These are phyloP conservation scores for Coemansia sp. DNA, from an alignment of 192 early-diverging fungal genomes.

Conservation along the genomic window DNA sequence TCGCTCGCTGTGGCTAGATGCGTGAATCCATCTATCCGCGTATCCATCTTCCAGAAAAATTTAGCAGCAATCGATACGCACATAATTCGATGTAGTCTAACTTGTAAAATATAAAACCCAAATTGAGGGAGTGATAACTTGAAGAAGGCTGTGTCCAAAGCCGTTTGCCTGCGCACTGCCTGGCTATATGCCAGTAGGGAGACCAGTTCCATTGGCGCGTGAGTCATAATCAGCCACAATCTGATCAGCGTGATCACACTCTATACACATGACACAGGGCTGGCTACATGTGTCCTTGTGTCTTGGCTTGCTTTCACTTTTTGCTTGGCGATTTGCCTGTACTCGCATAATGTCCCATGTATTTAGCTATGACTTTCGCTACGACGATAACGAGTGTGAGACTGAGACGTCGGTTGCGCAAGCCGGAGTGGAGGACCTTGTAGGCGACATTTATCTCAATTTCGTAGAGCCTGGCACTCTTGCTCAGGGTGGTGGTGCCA, in stretches of 20 bases:
- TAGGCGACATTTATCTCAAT: slow-evolving; percentile 25
- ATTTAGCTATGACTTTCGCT: slow-evolving; percentile 45
- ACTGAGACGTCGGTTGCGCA: slow-evolving; percentile 45
- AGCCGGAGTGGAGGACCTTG: slow-evolving; percentile 42
- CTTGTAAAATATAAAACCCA: slow-evolving; percentile 32
- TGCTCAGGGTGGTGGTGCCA: slow-evolving; percentile 19
- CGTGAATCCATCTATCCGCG: background rate
- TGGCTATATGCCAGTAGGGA: background rate
- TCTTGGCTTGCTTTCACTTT: background rate
- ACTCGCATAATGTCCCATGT: slow-evolving; percentile 17
- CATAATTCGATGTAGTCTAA: slow-evolving; percentile 38
- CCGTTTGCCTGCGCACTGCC: background rate
- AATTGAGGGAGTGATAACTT: slow-evolving; percentile 26
- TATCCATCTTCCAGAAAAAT: slow-evolving; percentile 8
- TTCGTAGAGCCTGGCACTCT: slow-evolving; percentile 19
- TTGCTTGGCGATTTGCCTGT: background rate
- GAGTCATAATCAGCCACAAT: background rate
- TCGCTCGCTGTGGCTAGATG: background rate
- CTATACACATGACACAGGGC: background rate
- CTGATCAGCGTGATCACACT: background rate
- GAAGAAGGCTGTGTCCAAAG: slow-evolving; percentile 3
- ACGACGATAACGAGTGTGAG: slow-evolving; percentile 48
- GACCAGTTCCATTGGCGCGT: background rate
- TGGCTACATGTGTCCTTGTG: too few relatives aligned
- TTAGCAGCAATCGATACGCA: slow-evolving; percentile 21